Conservation (phyloP, 352 stramenopile genomes). For the Globisporangium apiculatum region DNA sequence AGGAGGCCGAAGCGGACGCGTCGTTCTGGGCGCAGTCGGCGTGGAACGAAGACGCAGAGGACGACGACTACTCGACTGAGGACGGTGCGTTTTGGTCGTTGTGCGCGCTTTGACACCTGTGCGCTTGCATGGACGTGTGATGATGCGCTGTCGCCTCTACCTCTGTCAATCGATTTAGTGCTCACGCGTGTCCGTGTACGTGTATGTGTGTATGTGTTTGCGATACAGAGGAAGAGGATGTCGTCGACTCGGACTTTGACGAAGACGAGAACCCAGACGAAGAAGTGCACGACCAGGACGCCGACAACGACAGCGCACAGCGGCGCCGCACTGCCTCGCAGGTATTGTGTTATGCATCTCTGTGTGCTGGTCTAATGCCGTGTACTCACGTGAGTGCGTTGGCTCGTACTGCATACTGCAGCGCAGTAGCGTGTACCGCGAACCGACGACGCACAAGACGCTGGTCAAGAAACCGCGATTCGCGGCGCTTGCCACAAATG, state of each 20-base stretch:
- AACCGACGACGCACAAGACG: slow-evolving; percentile 15
- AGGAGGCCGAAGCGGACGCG: slow-evolving; percentile 82
- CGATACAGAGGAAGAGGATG: slow-evolving; percentile 75
- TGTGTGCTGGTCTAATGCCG: neutral
- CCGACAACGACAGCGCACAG: slow-evolving; percentile 20
- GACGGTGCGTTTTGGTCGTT: slow-evolving; percentile 33
- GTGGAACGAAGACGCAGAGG: slow-evolving; percentile 79
- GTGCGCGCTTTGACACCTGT: neutral
- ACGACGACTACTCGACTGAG: slow-evolving; percentile 86
- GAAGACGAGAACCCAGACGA: slow-evolving; percentile 75
- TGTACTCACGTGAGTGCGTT: neutral
- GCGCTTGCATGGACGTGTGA: no score
- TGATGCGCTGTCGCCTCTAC: no score
- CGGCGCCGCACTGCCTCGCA: neutral
- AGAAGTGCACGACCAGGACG: slow-evolving; percentile 68
- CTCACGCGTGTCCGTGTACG: no score
- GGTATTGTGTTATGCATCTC: no score
- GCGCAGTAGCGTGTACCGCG: slow-evolving; percentile 17
- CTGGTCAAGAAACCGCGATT: slow-evolving; percentile 14
- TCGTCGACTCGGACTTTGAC: slow-evolving; percentile 87
- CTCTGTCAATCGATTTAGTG: no score
- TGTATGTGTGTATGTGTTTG: neutral
- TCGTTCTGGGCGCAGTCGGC: slow-evolving; percentile 84
- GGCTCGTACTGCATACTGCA: neutral
- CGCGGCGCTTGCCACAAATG: neutral